phyloP scores from a whole-genome alignment of 345 rosid genomes.

The Populus davidiana region DNA sequence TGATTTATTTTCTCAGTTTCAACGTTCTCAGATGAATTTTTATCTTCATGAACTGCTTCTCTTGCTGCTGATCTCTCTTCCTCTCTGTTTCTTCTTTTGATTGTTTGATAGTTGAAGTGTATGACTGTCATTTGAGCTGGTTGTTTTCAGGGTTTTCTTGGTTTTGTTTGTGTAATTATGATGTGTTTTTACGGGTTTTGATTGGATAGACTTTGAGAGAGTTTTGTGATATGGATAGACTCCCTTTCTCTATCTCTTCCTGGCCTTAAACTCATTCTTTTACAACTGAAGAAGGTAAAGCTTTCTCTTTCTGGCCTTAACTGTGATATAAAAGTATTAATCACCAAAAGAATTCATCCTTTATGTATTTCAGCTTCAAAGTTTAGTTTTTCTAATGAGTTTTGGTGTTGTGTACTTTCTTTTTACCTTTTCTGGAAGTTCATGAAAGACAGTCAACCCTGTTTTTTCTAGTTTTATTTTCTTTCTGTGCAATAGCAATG shows the following conservation, averaged over 20 bases:
- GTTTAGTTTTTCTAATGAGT: background rate
- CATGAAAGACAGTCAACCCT: background rate
- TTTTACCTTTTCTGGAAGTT: background rate
- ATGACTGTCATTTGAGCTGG: slow-evolving; percentile 4
- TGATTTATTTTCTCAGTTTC: background rate
- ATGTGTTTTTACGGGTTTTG: slow-evolving; percentile 3
- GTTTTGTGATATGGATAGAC: background rate
- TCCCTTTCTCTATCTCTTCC: slow-evolving; percentile 2
- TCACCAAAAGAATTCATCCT: background rate
- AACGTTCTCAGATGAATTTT: slow-evolving; percentile 4
- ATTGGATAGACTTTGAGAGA: background rate
- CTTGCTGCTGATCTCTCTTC: background rate
- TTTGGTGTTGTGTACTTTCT: background rate
- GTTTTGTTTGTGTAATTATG: slow-evolving; percentile 17
- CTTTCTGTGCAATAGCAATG: background rate
- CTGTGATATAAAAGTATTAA: background rate
- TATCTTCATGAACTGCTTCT: background rate
- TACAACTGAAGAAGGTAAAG: background rate
- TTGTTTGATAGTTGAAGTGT: background rate
- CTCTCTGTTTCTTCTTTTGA: background rate
- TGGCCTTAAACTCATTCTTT: background rate
- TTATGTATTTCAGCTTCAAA: background rate
- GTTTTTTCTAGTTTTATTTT: background rate
- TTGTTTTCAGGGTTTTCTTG: slow-evolving; percentile 5
- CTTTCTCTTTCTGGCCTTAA: background rate